Evolutionary conservation across 768 basidiomycete genomes (phyloP), one percentile per base, ranked within the genome.

Genomic region (Termitomyces sp.): DNA sequence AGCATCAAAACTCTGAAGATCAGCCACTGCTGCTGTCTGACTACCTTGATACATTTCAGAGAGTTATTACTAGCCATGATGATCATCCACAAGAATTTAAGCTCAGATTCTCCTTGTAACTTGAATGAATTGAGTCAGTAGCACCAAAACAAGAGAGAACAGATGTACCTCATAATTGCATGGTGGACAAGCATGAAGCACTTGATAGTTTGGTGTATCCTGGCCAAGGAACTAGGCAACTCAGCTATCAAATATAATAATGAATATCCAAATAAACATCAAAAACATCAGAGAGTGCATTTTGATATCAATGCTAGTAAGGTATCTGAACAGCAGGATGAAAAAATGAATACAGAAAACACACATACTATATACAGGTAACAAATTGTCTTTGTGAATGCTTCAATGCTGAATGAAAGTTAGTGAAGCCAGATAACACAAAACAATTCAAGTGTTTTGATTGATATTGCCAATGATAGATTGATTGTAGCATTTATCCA

Each of bases 81-180:
- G 4, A 64, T 33, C 33, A 78, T 58, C 6, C 67, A 16, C 0
- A 58, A 18, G 33, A 66, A 71, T 11, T 27, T 18, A 0, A 78
- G 65, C 0, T 54, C 27, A 0, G 66, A 67, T 54, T 78, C 72
- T 30, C 65, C 70, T 42, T 70, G 52, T 7, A 76, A 62, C 68
- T 72, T 48, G 47, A 3, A 48, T 2, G 4, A 48, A 48, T 0
- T 27, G 4, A 27, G 15, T 31, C 8, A 31, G 15, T n/a, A n/a
- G n/a, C n/a, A n/a, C n/a, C n/a, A n/a, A n/a, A n/a, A 47, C 16
- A 30, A 7, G 11, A 30, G 16, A 18, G 16, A 6, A 18, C n/a
- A n/a, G 52, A 9, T 1, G 8, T 54, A 76, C 69, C 68, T 72
- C 64, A 51, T 77, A 75, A 18, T 58, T 57, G 59, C 78, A 79